phyloP scores from a whole-genome alignment of 2,329 filamentous ascomycete species.

The Immersiporthe knoxdaviesiana region DNA sequence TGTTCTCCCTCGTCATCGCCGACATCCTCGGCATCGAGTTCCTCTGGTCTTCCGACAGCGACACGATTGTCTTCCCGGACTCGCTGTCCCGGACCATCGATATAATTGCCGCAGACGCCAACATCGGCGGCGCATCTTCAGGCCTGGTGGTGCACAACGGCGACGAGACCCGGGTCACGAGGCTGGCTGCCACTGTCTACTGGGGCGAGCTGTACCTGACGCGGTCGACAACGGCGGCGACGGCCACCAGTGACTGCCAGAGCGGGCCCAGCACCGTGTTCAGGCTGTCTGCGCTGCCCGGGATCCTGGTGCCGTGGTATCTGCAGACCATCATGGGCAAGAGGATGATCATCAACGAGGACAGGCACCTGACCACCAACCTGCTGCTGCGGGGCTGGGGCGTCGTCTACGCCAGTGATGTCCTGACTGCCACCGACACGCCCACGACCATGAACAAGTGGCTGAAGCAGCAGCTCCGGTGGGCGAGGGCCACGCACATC shows the following conservation, averaged over 20 bases:
- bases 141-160: conserved; percentile 41
- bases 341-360: conserved; percentile 44
- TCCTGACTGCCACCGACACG: conserved; percentile 41
- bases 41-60: conserved; percentile 43
- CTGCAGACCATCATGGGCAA: conserved; percentile 40
- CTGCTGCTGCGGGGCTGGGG: conserved; percentile 40
- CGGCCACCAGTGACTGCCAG: conserved; percentile 41
- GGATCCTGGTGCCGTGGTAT: conserved; percentile 41
- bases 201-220: conserved; percentile 42
- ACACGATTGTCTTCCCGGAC: conserved; percentile 38
- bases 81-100: conserved; percentile 37
- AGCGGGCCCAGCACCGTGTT: conserved; percentile 43
- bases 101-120: conserved; percentile 38
- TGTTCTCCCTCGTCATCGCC: conserved; percentile 40
- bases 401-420: conserved; percentile 40
- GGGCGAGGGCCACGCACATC: conserved; percentile 41
- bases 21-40: conserved; percentile 40
- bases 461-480: conserved; percentile 43
- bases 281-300: conserved; percentile 36
- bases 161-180: conserved; percentile 37
- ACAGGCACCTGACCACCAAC: conserved; percentile 43
- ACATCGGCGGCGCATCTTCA: conserved; percentile 39
- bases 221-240: conserved; percentile 32
- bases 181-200: conserved; percentile 39
- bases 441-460: conserved; percentile 41